Conservation (phyloP, 345 rosid genomes). For the Capsella bursapastoris region DNA sequence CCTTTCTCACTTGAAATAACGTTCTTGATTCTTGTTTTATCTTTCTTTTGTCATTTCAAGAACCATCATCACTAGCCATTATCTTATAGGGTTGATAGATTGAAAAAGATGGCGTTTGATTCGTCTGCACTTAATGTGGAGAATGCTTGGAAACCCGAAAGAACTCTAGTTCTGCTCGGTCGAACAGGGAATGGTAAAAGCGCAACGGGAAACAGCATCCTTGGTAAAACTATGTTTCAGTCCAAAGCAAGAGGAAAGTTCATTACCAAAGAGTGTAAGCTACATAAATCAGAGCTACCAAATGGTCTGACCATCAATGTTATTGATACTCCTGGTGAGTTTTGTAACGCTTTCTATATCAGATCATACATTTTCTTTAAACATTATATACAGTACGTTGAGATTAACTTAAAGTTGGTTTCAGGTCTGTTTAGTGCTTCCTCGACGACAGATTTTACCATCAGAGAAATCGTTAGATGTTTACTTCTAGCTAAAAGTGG, state of each 20-base stretch:
- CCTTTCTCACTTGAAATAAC: conserved; percentile 2
- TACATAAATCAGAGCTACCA: conserved; percentile 39
- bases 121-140: conserved; percentile 9
- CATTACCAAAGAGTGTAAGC: conserved; percentile 35
- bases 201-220: conserved; percentile 87
- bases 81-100: background rate
- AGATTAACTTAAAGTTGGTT: background rate
- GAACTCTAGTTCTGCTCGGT: conserved; percentile 69
- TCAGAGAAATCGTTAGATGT: conserved; percentile 38
- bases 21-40: background rate
- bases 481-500: conserved; percentile 33
- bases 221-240: conserved; percentile 66
- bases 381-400: background rate
- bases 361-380: background rate
- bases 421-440: conserved; percentile 44
- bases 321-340: conserved; percentile 88
- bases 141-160: conserved; percentile 34
- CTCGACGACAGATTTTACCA: conserved; percentile 26
- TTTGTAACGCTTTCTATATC: conserved; percentile 4
- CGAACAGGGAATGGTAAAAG: conserved; percentile 93
- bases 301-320: conserved; percentile 81
- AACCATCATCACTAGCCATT: background rate
- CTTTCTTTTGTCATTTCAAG: conserved; percentile 21
- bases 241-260: conserved; percentile 56
- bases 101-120: background rate